Evolutionary conservation across 768 basidiomycete species (phyloP), one percentile per base, ranked within the genome.

Genomic region (Amanita muscaria): DNA sequence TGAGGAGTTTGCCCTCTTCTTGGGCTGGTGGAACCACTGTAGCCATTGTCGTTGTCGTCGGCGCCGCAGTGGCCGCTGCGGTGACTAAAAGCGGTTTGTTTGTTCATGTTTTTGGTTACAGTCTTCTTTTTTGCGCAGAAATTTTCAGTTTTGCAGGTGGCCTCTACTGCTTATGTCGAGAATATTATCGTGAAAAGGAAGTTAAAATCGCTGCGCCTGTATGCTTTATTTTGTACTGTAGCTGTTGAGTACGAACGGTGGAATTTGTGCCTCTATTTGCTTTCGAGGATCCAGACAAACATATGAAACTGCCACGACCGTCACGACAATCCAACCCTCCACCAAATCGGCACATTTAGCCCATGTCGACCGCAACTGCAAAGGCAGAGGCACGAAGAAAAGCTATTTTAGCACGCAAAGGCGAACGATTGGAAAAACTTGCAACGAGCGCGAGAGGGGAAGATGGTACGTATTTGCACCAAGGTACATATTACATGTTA

Each of bases 1-100:
- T 83, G 54, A 89, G 77, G 52, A 88, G 68, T 64, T 89, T 89
- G 32, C 80, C 87, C 72, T 89, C 86, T 59, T 88, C 86, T 46
- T 66, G 64, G 45, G 69, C 73, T 45, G 70, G 74, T 42, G 66
- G 61, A 39, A 25, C 44, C 15, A 68, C 63, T 59, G 70, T 70
- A 48, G 50, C 53, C 33, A 56, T 53, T 23, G 52, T 53, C 25
- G 50, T 29, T 21, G 35, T 30, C 21, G 44, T 29, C 37, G 36
- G 22, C 22, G 36, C 25, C 44, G 37, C 46, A 34, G 50, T 43
- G 48, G 44, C 25, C 44, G 31, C 33, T 43, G 42, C 40, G n/a
- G 42, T 44, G 40, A 31, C 42, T 35, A 44, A 37, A 43, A 49
- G 48, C 34, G 53, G 40, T 40, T 50, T 59, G 50, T 59, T 59